Percentiles rank a stretch among this genome's conserved stretches.
These are phyloP conservation scores for Neonothopanus nambi DNA, from an alignment of 1,284 basidiomycete genomes.

Conservation along the genomic window DNA sequence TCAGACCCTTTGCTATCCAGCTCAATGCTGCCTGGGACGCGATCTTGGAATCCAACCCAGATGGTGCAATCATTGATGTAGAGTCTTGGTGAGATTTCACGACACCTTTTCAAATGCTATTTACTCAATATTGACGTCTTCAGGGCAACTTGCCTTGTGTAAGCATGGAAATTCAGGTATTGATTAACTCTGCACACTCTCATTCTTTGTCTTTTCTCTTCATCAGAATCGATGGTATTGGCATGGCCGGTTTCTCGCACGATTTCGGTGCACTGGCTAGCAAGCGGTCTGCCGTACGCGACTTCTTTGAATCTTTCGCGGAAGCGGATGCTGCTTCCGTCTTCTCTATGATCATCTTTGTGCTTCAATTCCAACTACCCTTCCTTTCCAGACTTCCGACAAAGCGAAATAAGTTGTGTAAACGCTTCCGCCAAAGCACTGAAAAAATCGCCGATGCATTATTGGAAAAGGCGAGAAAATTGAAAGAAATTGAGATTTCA, in stretches of 20 bases:
- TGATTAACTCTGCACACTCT: slow-evolving; percentile 4
- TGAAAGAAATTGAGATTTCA: no score
- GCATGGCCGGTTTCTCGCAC: slow-evolving; percentile 45
- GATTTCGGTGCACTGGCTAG: slow-evolving; percentile 47
- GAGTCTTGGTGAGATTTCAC: no score
- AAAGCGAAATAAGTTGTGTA: slow-evolving; percentile 22
- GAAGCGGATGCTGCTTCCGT: neutral
- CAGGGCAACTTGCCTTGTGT: slow-evolving; percentile 37
- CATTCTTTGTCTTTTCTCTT: neutral
- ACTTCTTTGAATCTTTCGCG: slow-evolving; percentile 37
- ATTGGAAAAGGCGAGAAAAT: slow-evolving; percentile 32
- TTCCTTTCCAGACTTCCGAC: slow-evolving; percentile 35
- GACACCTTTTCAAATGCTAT: no score
- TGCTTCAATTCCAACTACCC: slow-evolving; percentile 34
- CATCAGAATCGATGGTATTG: slow-evolving; percentile 40
- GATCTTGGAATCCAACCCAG: slow-evolving; percentile 2
- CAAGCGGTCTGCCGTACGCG: slow-evolving; percentile 34
- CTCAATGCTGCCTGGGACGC: slow-evolving; percentile 13
- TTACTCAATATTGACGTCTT: no score
- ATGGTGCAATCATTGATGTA: no score
- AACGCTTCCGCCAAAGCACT: slow-evolving; percentile 32
- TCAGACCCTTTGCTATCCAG: neutral
- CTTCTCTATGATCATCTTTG: slow-evolving; percentile 14
- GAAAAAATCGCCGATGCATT: slow-evolving; percentile 34
- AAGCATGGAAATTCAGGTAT: slow-evolving; percentile 44